These are phyloP conservation scores for Vigna trinervia DNA, from an alignment of 306 rosid genomes.

Conservation along the genomic window DNA sequence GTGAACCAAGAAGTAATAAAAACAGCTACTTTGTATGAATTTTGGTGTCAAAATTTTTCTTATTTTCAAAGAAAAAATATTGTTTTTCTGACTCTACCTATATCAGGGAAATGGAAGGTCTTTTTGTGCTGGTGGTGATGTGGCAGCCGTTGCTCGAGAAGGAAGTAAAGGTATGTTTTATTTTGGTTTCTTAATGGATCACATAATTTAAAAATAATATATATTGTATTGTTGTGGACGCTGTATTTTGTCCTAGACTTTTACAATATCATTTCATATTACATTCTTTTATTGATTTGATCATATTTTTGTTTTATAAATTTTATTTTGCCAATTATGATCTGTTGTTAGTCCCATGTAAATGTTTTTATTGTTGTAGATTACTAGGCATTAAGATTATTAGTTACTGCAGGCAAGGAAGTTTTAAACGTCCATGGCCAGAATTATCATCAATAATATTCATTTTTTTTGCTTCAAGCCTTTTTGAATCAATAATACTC, in stretches of 20 bases:
- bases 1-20: background rate
- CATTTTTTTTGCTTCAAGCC: background rate
- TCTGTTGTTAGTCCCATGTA: constrained; percentile 22
- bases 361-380: background rate
- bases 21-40: background rate
- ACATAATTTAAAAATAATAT: constrained; percentile 8
- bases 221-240: background rate
- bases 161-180: constrained; percentile 50
- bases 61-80: background rate
- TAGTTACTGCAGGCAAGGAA: background rate
- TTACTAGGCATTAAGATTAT: constrained; percentile 1
- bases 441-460: constrained; percentile 5
- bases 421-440: background rate
- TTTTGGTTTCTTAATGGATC: constrained; percentile 32
- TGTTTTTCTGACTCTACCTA: constrained; percentile 36
- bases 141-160: constrained; percentile 67
- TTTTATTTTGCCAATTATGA: background rate
- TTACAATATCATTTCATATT: constrained; percentile 10
- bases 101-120: constrained; percentile 93
- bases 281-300: too few relatives aligned
- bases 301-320: background rate
- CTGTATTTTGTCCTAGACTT: constrained; percentile 19
- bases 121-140: constrained; percentile 98
- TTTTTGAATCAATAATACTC: background rate
- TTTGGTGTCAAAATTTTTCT: constrained; percentile 3